Evolutionary conservation across 805 yeast genomes (phyloP), one percentile per base, ranked within the genome.

Genomic region (Isabelozyma gotoi): DNA sequence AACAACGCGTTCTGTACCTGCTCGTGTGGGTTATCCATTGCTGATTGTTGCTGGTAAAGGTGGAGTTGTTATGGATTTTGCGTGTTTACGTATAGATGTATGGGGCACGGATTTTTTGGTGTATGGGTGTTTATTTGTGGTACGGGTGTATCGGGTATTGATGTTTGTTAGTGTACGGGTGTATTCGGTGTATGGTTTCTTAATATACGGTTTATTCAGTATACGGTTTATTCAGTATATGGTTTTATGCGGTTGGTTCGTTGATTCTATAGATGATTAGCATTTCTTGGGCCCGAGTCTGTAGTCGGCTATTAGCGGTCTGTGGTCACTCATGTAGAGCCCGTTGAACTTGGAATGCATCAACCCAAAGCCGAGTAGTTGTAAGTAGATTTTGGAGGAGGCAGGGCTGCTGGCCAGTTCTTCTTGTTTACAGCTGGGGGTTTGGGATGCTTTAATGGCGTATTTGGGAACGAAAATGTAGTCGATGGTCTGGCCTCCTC

Each of bases 1-100:
- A 85, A 69, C 17, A 89, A 68, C 12, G 88, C 88, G 50, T 78
- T 82, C 57, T 88, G 96, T 5, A 80, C 85, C 57, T 84, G 85
- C 54, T 86, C 91, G 56, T 88, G 91, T 3, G 96, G 96, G 54
- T 87, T 88, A 63, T 87, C 89, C 95, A 87, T 86, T 33, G 20
- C 31, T 32, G 4, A 4, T 7, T 24, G 29, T 24, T 24, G 7
- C 29, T 10, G 12, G 29, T n/a, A n/a, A 24, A 24, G 12, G 29
- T 24, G 6, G 29, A 5, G 29, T 4, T 10, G 8, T 24, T 24
- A 24, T 7, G 29, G n/a, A n/a, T n/a, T n/a, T 24, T 24, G 29
- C 12, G 8, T 24, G 29, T 24, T 24, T 24, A 24, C 29, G 29
- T 10, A 24, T 24, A 24, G 29, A 21, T 24, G 12, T n/a, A n/a